Base-by-base conservation (phyloP, 257 asterid species). In the Primulina huaijiensis region DNA sequence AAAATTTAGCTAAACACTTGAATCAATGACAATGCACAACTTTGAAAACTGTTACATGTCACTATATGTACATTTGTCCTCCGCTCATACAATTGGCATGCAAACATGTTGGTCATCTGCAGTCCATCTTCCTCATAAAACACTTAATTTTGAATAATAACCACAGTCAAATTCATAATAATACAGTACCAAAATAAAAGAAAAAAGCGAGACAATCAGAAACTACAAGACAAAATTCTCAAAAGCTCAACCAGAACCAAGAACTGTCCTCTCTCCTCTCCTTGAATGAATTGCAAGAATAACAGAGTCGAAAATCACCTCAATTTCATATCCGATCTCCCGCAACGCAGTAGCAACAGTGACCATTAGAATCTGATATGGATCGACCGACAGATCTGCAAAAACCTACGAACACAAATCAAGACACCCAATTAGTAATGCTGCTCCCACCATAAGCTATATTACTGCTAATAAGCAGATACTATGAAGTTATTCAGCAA, bases 331-430 rank as follows among this genome's bases (percentile, higher is more conserved):
- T 53, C 97, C 97, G 63, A 89, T 78, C 62, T 79, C 89, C 82
- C 72, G 78, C 86, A 94, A 77, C n/a, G 93, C 88, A 67, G 80
- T 73, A 62, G 96, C 87, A 71, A 91, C 82, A 20, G 92, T 91
- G 59, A 70, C 81, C 99, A 94, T 94, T 71, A 86, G 82, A 77
- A 94, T 83, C 78, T 94, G 97, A 77, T 88, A 85, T 25, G 90
- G 82, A 85, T 89, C 96, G 74, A 89, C 88, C 78, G 78, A 74
- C 70, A 91, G 79, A 87, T 85, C 92, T 64, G 93, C 86, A 79
- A 94, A 94, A 31, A 91, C 91, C 99, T 94, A 72, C 82, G 73
- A 55, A 50, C 60, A 72, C 61, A 76, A 27, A 70, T 16, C 43
- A 37, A 60, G 16, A 38, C 50, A 33, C 19, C 17, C 68, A 6